Base-by-base conservation (phyloP, 148 eudicot genomes). In the Simmondsia chinensis region DNA sequence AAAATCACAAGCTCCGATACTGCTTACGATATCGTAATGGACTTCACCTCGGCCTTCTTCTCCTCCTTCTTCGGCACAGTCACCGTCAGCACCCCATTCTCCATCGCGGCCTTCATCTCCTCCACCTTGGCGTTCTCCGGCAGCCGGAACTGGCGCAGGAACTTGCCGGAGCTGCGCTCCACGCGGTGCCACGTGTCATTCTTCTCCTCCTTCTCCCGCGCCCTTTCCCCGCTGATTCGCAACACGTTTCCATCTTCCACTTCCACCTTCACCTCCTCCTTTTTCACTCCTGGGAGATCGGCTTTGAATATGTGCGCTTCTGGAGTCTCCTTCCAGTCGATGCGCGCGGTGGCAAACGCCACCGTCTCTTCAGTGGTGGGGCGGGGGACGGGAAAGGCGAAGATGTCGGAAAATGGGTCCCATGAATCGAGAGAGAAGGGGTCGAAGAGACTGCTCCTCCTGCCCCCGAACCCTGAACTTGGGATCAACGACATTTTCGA, bases 91-190 rank as follows among this genome's bases (percentile, higher is more conserved):
- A 64, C 62, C 3, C 69, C 69, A 21, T 64, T 56, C 47, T 64
- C 69, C 63, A 64, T 56, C 3, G 48, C 26, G 0, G 68, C 68
- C 31, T 63, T 40, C 4, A 63, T 50, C 56, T 46, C 28, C 47
- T 63, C 68, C 21, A 43, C 2, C 38, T 57, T 65, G 4, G 62
- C 70, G 32, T 65, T 57, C 34, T 65, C 63, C 15, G 62, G 69
- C 26, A 64, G 40, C 62, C 52, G 33, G 43, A 63, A 63, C 33
- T 57, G 26, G 17, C 61, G 12, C 12, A 42, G 5, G 33, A 63
- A 52, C 40, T 45, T 52, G 20, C 65, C 4, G 21, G n/a, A 13
- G 35, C 35, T 32, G 20, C 46, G 28, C 28, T 41, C 46, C 4
- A 41, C 25, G 3, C 35, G 6, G 14, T 41, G 46, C 46, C 46